Base-by-base conservation (phyloP, 345 rosid genomes). In the Eucalyptus regnans region DNA sequence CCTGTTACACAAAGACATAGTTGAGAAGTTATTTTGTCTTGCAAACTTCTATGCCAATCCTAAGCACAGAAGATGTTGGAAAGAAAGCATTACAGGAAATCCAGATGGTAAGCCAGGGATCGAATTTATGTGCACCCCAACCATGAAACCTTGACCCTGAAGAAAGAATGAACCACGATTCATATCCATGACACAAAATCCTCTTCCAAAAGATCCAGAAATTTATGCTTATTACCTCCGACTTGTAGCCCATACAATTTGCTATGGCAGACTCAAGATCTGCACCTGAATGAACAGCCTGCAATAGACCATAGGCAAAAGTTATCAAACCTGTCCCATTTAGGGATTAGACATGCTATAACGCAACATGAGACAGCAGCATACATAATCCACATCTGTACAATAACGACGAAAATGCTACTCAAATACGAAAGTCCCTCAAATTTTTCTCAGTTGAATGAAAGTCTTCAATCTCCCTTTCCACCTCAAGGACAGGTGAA, bases 281-380 rank as follows among this genome's bases (percentile, higher is more conserved):
- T 85, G 99, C 99, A 91, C 99, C 99, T 33, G 99, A 98, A 94
- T 98, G 99, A 91, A 98, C 99, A 50, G 99, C 99, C 99, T 98
- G 90, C 81, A 91, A 62, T 66, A 87, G 87, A 71, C 62, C 80
- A 81, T 71, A 2, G 12, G 85, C 64, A 11, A 87, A 33, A 50
- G 6, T 37, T 51, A 29, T 86, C 29, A 89, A 25, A 50, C 83
- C 83, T 76, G 83, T 37, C 48, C 83, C 2, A 2, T 41, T 76
- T 76, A 76, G 83, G 48, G 83, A 29, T 37, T 76, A 20, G 48
- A 76, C 48, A 76, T 76, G 48, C 83, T 37, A 41, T 76, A 76
- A 76, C 13, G 29, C 83, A 76, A 76, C 83, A 41, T 76, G 83
- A 41, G 83, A 76, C 83, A 76, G 48, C 83, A 41, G 46, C 83